These are phyloP conservation scores for Periconia sp. DNA, from an alignment of 2,329 filamentous ascomycete species.

Conservation along the genomic window DNA sequence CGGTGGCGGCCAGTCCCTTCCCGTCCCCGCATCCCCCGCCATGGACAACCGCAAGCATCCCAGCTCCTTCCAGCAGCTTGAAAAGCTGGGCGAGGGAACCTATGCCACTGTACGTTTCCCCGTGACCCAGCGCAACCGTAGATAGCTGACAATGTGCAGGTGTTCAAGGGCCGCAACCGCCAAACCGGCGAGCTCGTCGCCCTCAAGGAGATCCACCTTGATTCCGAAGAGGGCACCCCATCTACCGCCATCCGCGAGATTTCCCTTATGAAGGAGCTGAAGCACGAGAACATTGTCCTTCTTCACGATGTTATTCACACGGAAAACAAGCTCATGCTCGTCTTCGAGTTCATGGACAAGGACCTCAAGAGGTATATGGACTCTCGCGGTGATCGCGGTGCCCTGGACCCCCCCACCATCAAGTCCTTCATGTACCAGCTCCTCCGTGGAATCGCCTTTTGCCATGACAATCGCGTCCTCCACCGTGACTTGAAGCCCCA, in stretches of 20 bases:
- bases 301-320: constrained; percentile 99
- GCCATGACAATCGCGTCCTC: constrained; percentile 93
- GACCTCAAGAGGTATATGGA: constrained; percentile 99
- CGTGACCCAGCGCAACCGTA: constrained; percentile 18
- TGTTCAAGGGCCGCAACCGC: constrained; percentile 97
- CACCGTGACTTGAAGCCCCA: constrained; percentile 96
- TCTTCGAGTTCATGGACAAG: constrained; percentile 98
- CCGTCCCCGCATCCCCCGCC: constrained; percentile 20
- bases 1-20: constrained; percentile 45
- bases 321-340: constrained; percentile 99
- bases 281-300: constrained; percentile 97
- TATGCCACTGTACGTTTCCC: constrained; percentile 80
- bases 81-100: constrained; percentile 96
- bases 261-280: constrained; percentile 98
- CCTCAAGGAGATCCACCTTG: constrained; percentile 97
- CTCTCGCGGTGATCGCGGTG: constrained; percentile 82
- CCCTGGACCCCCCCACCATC: constrained; percentile 85
- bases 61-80: constrained; percentile 97
- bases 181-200: constrained; percentile 96
- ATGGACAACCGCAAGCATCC: constrained; percentile 95
- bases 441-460: constrained; percentile 93
- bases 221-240: constrained; percentile 96
- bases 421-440: constrained; percentile 99
- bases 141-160: constrained; percentile 55
- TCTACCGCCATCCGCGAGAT: constrained; percentile 98